A percentile compares a stretch with the other conserved stretches of the same genome.
Conservation (phyloP, 2,329 filamentous ascomycete species). For the Talaromyces pinophilus region DNA sequence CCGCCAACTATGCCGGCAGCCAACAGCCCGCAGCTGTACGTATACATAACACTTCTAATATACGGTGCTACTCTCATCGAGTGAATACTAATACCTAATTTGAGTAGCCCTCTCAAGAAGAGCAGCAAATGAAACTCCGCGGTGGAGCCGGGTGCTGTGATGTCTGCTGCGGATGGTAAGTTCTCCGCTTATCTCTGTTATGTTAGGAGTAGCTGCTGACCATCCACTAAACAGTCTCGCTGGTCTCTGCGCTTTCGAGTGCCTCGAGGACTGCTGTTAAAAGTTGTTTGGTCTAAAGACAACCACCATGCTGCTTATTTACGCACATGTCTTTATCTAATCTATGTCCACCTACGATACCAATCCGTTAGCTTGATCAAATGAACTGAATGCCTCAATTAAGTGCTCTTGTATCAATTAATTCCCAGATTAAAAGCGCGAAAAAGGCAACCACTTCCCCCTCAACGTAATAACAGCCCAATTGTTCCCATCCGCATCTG, state of each 20-base stretch:
- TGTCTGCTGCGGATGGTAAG: conserved; percentile 38
- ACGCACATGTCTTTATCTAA: neutral
- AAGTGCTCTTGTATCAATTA: neutral
- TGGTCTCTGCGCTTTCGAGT: conserved; percentile 36
- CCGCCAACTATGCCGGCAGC: conserved; percentile 34
- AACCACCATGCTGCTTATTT: conserved; percentile 26
- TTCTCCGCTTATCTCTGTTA: neutral
- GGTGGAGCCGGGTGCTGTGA: conserved; percentile 34
- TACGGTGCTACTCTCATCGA: neutral
- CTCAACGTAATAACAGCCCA: conserved; percentile 84
- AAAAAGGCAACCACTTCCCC: conserved; percentile 71
- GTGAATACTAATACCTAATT: neutral
- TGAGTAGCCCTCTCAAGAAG: conserved; percentile 31
- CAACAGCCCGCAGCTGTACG: conserved; percentile 32
- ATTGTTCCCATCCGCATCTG: conserved; percentile 73
- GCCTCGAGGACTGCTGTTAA: conserved; percentile 37
- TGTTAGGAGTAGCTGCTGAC: neutral
- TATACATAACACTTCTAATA: neutral
- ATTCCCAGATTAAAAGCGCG: conserved; percentile 39
- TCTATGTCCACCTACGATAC: conserved; percentile 1
- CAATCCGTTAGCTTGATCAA: neutral
- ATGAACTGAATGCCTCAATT: neutral
- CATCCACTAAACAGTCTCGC: conserved; percentile 28
- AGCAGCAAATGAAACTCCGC: conserved; percentile 34
- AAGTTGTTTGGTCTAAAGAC: neutral